Percentiles rank a stretch among this genome's conserved stretches.
Conservation (phyloP, 176 grass and related monocot genomes). For the Thalia dealbata region DNA sequence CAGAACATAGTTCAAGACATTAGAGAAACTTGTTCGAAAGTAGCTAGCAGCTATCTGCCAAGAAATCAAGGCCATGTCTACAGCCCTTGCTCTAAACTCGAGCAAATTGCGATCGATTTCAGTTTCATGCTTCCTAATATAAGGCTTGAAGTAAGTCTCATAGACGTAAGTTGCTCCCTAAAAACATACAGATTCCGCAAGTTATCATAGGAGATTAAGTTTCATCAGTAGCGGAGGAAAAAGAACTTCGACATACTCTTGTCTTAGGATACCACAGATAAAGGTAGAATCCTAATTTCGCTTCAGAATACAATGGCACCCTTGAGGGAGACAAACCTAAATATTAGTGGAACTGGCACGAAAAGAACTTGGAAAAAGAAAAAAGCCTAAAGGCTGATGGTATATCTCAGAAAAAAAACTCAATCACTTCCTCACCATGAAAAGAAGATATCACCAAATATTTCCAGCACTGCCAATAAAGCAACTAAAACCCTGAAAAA, state of each 20-base stretch:
- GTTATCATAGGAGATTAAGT: neutral
- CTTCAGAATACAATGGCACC: constrained; percentile 69
- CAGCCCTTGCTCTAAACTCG: constrained; percentile 36
- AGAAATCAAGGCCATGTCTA: constrained; percentile 6
- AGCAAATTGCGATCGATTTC: constrained; percentile 45
- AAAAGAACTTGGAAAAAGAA: neutral
- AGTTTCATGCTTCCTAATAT: constrained; percentile 42
- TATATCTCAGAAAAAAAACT: neutral
- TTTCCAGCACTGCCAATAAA: constrained; percentile 38
- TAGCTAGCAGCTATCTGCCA: too few species aligned
- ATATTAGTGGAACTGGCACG: constrained; percentile 10
- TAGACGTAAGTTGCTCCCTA: constrained; percentile 48
- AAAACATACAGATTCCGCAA: neutral
- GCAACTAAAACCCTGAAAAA: constrained; percentile 58
- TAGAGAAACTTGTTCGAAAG: too few species aligned
- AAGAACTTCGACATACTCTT: constrained; percentile 15
- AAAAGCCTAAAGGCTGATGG: neutral
- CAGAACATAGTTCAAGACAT: too few species aligned
- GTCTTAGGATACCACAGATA: constrained; percentile 68
- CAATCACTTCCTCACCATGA: constrained; percentile 27
- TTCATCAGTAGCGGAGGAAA: neutral
- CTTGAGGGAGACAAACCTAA: constrained; percentile 22
- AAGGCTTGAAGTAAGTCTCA: constrained; percentile 32
- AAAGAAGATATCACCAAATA: constrained; percentile 30
- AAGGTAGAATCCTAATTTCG: constrained; percentile 44